A percentile compares a stretch with the other conserved stretches of the same genome.
Conservation (phyloP, 129 eudicot genomes). For the Chrysanthemum seticuspe region DNA sequence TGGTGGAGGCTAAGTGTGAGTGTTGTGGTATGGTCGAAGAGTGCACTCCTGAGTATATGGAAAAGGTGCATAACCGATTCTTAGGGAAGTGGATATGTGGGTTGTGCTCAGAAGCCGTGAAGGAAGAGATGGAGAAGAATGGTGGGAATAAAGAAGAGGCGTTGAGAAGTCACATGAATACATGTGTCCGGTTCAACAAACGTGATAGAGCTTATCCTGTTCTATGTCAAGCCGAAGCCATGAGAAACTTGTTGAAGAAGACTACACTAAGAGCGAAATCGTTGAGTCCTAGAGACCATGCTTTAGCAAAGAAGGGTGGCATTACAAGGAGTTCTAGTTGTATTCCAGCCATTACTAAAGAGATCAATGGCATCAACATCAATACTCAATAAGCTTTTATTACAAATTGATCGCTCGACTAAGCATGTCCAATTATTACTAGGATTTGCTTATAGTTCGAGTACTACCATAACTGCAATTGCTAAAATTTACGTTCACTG, state of each 20-base stretch:
- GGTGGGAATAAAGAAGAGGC: conserved; percentile 75
- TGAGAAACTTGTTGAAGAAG: conserved; percentile 76
- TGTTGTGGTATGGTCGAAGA: conserved; percentile 86
- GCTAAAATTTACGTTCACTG: conserved; percentile 7
- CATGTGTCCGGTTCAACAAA: conserved; percentile 70
- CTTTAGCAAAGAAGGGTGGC: conserved; percentile 43
- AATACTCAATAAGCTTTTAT: conserved; percentile 3
- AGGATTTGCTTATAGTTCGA: conserved; percentile 27
- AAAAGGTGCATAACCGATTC: conserved; percentile 46
- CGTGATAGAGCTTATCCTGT: conserved; percentile 76
- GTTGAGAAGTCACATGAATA: conserved; percentile 58
- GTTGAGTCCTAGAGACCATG: conserved; percentile 51
- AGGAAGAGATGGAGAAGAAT: conserved; percentile 64
- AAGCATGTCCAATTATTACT: conserved; percentile 27
- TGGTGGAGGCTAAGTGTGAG: conserved; percentile 69
- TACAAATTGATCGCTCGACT: background rate
- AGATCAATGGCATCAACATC: conserved; percentile 30
- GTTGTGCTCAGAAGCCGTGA: conserved; percentile 76
- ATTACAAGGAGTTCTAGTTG: conserved; percentile 83
- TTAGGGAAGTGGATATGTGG: conserved; percentile 79
- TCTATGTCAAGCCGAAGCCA: conserved; percentile 69
- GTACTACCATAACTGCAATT: conserved; percentile 7
- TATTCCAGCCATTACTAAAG: conserved; percentile 64
- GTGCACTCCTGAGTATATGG: conserved; percentile 70
- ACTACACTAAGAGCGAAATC: conserved; percentile 54